Percentiles rank a stretch among this genome's conserved stretches.
Conservation (phyloP, 129 eudicot species). For the Pseudognaphalium luteoalbum region DNA sequence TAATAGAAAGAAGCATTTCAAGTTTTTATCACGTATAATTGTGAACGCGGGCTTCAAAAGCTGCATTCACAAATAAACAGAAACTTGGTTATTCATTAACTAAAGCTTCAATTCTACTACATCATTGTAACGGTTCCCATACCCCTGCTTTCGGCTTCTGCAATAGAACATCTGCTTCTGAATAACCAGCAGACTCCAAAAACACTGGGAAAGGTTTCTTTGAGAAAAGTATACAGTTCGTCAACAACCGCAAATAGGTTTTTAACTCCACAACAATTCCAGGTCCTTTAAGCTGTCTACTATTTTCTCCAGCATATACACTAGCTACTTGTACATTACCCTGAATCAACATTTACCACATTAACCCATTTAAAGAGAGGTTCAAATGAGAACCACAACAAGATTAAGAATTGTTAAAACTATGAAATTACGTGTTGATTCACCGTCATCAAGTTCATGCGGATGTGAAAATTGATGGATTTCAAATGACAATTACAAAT, state of each 20-base stretch:
- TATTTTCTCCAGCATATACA: conserved; percentile 87
- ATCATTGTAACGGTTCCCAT: conserved; percentile 12
- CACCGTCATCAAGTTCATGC: neutral
- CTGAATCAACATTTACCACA: conserved; percentile 45
- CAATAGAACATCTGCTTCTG: conserved; percentile 76
- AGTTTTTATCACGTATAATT: conserved; percentile 64
- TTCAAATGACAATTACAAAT: neutral
- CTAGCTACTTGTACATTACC: conserved; percentile 82
- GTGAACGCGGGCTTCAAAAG: conserved; percentile 97
- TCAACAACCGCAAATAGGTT: conserved; percentile 67
- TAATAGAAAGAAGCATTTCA: conserved; percentile 78
- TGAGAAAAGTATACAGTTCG: conserved; percentile 83
- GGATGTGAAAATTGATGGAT: neutral
- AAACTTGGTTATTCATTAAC: neutral
- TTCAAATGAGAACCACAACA: neutral
- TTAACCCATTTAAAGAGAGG: neutral
- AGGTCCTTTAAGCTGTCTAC: conserved; percentile 65
- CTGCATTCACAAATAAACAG: conserved; percentile 43
- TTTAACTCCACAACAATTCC: conserved; percentile 69
- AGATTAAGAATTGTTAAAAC: neutral
- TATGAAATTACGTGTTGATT: neutral
- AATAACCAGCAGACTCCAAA: conserved; percentile 88
- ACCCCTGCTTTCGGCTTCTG: conserved; percentile 99
- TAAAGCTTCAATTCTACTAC: neutral
- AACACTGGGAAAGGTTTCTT: conserved; percentile 97